Percentiles rank a stretch among this genome's conserved stretches.
Conservation (phyloP, 2,329 filamentous ascomycete species). For the Aspergillus floridensis region DNA sequence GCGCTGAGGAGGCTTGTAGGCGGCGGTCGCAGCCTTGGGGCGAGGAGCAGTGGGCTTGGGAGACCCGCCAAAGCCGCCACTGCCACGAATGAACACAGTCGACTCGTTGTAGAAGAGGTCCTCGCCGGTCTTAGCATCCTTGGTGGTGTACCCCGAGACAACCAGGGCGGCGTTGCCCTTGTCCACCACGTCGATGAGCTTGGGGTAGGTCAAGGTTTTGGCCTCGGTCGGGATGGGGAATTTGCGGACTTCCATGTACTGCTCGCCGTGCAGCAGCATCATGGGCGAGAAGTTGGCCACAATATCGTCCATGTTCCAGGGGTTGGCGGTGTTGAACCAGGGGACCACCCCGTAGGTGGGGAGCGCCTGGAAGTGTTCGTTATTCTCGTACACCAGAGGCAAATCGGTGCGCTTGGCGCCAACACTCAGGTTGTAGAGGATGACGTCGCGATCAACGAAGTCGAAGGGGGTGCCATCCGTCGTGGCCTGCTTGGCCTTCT, state of each 20-base stretch:
- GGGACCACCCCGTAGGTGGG: constrained; percentile 97
- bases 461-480: constrained; percentile 71
- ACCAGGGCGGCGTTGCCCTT: constrained; percentile 88
- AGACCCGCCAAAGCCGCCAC: constrained; percentile 83
- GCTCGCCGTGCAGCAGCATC: constrained; percentile 98
- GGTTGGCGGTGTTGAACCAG: constrained; percentile 78
- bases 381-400: constrained; percentile 82
- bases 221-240: constrained; percentile 86
- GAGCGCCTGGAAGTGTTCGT: constrained; percentile 87
- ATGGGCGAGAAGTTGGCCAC: constrained; percentile 96
- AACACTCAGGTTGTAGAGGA: constrained; percentile 93
- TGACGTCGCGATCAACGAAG: constrained; percentile 82
- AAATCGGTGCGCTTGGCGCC: constrained; percentile 90
- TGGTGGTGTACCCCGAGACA: constrained; percentile 75
- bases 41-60: constrained; percentile 66
- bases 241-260: constrained; percentile 92
- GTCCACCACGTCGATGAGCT: constrained; percentile 90
- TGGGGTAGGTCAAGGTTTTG: constrained; percentile 70
- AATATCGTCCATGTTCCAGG: constrained; percentile 76
- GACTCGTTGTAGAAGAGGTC: constrained; percentile 96
- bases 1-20: constrained; percentile 74
- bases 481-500: constrained; percentile 69
- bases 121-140: constrained; percentile 79
- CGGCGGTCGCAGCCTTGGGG: constrained; percentile 74
- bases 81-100: constrained; percentile 87